phyloP scores from a whole-genome alignment of 768 basidiomycete genomes.

The Suillus subaureus region DNA sequence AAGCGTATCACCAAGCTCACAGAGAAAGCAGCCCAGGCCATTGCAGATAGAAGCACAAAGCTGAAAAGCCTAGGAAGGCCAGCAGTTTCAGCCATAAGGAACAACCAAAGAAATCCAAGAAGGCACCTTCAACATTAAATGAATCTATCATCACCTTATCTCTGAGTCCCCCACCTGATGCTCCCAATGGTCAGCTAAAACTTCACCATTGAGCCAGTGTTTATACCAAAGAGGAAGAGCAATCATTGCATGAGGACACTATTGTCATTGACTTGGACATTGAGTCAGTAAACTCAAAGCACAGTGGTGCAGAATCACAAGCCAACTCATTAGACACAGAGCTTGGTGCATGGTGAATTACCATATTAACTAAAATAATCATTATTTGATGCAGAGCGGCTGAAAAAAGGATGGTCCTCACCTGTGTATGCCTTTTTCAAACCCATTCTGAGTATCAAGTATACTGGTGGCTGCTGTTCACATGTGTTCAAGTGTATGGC shows the following conservation, averaged over 20 bases:
- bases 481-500: slow-evolving; percentile 30
- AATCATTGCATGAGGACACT: not conserved
- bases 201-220: not conserved
- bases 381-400: too few relatives aligned
- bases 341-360: too few relatives aligned
- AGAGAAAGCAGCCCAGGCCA: not conserved
- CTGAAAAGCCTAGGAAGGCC: slow-evolving; percentile 6
- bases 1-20: not conserved
- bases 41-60: not conserved
- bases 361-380: too few relatives aligned
- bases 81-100: slow-evolving; percentile 2
- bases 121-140: not conserved
- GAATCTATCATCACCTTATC: not conserved
- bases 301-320: not conserved
- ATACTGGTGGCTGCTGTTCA: slow-evolving; percentile 16
- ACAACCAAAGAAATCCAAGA: not conserved
- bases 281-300: not conserved
- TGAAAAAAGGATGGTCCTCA: slow-evolving; percentile 27
- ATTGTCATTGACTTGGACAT: not conserved
- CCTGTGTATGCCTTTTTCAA: slow-evolving; percentile 33
- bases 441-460: slow-evolving; percentile 17
- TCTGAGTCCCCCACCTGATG: not conserved
- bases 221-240: not conserved
- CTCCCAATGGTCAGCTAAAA: not conserved
- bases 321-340: too few relatives aligned